Evolutionary conservation across 345 rosid genomes (phyloP).

Genomic region (Eucalyptus paniculata): DNA sequence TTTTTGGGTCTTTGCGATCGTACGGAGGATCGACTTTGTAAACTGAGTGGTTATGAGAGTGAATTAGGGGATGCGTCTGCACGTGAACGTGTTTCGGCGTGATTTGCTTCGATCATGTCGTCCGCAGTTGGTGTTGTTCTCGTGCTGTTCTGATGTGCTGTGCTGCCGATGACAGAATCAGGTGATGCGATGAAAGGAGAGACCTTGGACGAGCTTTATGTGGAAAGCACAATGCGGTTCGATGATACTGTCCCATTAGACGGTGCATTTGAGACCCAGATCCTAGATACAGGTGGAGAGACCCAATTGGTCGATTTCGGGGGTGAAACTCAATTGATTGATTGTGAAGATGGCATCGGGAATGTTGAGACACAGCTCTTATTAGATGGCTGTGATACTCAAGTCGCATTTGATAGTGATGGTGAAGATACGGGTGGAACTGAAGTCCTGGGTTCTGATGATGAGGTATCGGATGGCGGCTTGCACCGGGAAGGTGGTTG

Average conservation of each 20-base stretch:
- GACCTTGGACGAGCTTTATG: not conserved
- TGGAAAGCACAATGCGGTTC: not conserved
- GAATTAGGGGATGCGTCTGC: not conserved
- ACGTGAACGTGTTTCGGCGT: not conserved
- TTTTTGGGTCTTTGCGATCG: not conserved
- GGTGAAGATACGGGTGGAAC: constrained; percentile 37
- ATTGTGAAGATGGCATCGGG: not conserved
- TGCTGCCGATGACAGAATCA: not conserved
- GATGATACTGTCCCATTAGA: constrained; percentile 11
- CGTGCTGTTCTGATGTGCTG: not conserved
- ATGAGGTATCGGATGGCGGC: constrained; percentile 23
- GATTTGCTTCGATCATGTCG: not conserved
- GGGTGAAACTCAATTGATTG: not conserved
- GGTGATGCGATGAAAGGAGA: constrained; percentile 1
- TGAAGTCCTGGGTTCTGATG: constrained; percentile 22
- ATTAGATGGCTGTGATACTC: not conserved
- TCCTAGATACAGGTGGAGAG: not conserved
- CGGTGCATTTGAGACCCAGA: constrained; percentile 21
- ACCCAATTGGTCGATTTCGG: not conserved
- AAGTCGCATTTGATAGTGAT: constrained; percentile 12
- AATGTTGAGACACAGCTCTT: not conserved
- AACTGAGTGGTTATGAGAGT: not conserved
- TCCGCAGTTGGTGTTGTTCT: not conserved
- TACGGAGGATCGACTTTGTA: not conserved
- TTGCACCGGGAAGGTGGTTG: not conserved